Evolutionary conservation across 2,329 filamentous ascomycete genomes (phyloP), one percentile per base, ranked within the genome.

Genomic region (Trichophyton verrucosum): DNA sequence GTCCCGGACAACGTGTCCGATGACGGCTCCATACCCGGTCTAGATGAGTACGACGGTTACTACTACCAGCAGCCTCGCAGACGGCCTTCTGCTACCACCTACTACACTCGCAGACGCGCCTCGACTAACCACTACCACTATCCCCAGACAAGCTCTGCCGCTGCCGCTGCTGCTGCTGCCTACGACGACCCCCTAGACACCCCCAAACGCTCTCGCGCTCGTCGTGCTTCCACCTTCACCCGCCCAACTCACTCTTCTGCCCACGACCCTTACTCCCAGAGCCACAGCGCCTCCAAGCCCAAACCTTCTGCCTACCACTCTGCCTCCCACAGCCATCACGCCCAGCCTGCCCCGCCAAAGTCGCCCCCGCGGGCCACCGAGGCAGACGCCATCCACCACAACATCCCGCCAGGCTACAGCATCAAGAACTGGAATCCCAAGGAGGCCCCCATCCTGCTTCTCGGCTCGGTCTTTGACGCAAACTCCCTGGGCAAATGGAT

Each of bases 401-500:
- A 84, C 63, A 96, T 99, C 61, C 91, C 94, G 1, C 75, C 85
- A 1, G 92, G 94, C 64, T 99, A 95, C 78, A 95, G 90, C 27
- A 85, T 92, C 72, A 97, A 97, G 81, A 95, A 97, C 78, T 97
- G 94, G 94, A 94, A 99, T 72, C 92, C 92, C 0, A 86, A 84
- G 30, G 92, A 97, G 78, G 86, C 91, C 67, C 94, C 94, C 58
- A 96, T 99, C 72, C 86, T 96, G 71, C 83, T 99, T 27, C 82
- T 97, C 22, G 94, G 94, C 58, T 95, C 89, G 71, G 94, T 97
- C 61, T 97, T 97, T 71, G 94, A 97, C 72, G 89, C 92, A 70
- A 96, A 97, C 81, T 96, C 90, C 27, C 82, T 99, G 33, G 94
- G 94, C 70, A 96, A 96, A 77, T 99, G 94, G 94, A 95, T 99